Evolutionary conservation across 2,329 filamentous ascomycete species (phyloP), one percentile per base, ranked within the genome.

Genomic region (Rutstroemia sp.): DNA sequence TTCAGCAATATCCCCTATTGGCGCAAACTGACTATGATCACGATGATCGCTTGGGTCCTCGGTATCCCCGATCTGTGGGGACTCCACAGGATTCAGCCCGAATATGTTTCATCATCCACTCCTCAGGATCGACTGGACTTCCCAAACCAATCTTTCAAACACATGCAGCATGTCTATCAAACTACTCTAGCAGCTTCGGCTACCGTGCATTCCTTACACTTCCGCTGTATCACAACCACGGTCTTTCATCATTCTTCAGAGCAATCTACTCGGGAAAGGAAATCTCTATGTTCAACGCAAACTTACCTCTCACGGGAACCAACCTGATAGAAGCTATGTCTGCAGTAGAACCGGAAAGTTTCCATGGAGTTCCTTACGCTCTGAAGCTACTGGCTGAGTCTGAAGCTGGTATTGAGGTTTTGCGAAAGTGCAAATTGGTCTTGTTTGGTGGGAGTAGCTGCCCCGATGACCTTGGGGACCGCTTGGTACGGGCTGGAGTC

Each of bases 281-380:
- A 0, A 76, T 81, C 12, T 75, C 77, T 53, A 64, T 84, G 45
- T 80, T 78, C 64, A 84, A 80, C 59, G 76, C 79, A 2, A 71
- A 72, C 1, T 63, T 84, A 2, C 82, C 83, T 0, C 67, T 85
- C 3, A 82, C 82, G 0, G 71, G 70, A 2, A 69, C 73, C n/a
- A 71, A 75, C 16, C 68, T 83, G 1, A 67, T 78, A 1, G 65
- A 69, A 5, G 74, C 74, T 10, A 73, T 82, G 61, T 61, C 68
- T 7, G 66, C 65, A 7, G 65, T 74, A 56, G 60, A 73, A 17
- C 73, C 79, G 0, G 75, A 85, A 53, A 76, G 79, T 19, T 77
- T 87, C 34, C 78, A 84, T 56, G 77, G 74, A 2, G 84, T 87
- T 0, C 84, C 84, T 0, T 87, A 86, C 60, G 78, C 80, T 0